Evolutionary conservation across 768 basidiomycete genomes (phyloP).

Genomic region (Amanita jacksonii): DNA sequence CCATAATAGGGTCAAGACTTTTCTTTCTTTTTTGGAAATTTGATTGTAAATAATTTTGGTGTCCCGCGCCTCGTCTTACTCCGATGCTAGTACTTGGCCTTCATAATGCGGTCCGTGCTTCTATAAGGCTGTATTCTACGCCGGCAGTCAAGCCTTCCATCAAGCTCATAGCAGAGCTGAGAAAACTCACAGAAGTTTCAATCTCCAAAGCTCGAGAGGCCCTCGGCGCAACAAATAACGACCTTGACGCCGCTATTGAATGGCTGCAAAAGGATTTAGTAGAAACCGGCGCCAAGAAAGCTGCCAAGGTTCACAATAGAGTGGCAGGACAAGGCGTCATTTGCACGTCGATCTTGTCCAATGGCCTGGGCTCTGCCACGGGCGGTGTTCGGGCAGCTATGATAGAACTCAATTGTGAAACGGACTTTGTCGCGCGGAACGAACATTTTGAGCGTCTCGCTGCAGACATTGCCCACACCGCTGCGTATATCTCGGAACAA

Average conservation of each 20-base stretch:
- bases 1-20: slow-evolving; percentile 25
- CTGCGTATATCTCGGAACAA: slow-evolving; percentile 59
- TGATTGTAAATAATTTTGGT: slow-evolving; percentile 14
- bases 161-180: slow-evolving; percentile 76
- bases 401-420: slow-evolving; percentile 93
- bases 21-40: too few species aligned
- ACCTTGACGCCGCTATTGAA: slow-evolving; percentile 60
- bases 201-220: slow-evolving; percentile 87
- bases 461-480: slow-evolving; percentile 73
- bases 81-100: slow-evolving; percentile 9
- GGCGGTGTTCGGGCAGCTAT: slow-evolving; percentile 68
- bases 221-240: slow-evolving; percentile 61
- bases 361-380: slow-evolving; percentile 36
- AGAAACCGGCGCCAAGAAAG: slow-evolving; percentile 65
- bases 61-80: background rate
- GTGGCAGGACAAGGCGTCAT: slow-evolving; percentile 72
- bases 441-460: slow-evolving; percentile 72
- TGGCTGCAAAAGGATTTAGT: slow-evolving; percentile 77
- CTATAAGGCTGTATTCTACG: slow-evolving; percentile 43
- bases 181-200: slow-evolving; percentile 74
- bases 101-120: slow-evolving; percentile 13
- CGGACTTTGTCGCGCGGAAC: slow-evolving; percentile 90
- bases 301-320: slow-evolving; percentile 75
- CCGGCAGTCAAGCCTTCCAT: slow-evolving; percentile 46
- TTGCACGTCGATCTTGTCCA: slow-evolving; percentile 63